Base-by-base conservation (phyloP, 176 grass and related monocot species). In the Poa pratensis region DNA sequence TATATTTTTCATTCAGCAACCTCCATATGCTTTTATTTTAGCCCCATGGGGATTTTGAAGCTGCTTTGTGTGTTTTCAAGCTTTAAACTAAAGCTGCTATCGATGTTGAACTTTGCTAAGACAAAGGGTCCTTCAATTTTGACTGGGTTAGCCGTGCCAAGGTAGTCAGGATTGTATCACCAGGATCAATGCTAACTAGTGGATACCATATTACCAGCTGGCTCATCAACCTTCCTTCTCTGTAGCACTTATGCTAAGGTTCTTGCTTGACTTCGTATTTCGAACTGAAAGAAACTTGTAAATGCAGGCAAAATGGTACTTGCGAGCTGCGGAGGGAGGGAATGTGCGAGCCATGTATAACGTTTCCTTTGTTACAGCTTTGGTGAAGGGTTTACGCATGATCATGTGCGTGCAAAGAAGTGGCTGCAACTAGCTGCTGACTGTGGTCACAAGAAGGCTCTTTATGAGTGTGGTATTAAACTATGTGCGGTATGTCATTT, bases 301-400 rank as follows among this genome's bases (percentile, higher is more conserved):
- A 80, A 64, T 88, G 83, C 82, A 94, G 92, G 90, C 89, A 73
- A 94, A 90, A 59, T 94, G 90, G 92, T 94, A 94, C 52, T 69
- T 92, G 39, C 87, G 64, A 88, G 87, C 92, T 77, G 92, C 92
- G 67, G 89, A 91, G 79, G 89, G 89, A 78, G 92, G 89, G 37
- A 91, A 91, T 69, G 23, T 87, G 22, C 82, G 92, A 26, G 92
- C 89, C 52, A 94, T 94, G 92, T 94, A 94, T 87, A 94, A 94
- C 37, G 79, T 86, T 87, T 91, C 89, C 60, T 83, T 94, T 94
- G 92, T 58, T 91, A 91, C 64, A 80, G 35, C 78, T 83, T 30
- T 0, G 87, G 89, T 87, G 92, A 94, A 91, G 92, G 92, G 58
- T 77, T 91, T 67, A 11, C 84, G 45, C 89, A 61, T 24, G 88